phyloP scores from a whole-genome alignment of 2,329 filamentous ascomycete genomes.

The Periconia sp. region DNA sequence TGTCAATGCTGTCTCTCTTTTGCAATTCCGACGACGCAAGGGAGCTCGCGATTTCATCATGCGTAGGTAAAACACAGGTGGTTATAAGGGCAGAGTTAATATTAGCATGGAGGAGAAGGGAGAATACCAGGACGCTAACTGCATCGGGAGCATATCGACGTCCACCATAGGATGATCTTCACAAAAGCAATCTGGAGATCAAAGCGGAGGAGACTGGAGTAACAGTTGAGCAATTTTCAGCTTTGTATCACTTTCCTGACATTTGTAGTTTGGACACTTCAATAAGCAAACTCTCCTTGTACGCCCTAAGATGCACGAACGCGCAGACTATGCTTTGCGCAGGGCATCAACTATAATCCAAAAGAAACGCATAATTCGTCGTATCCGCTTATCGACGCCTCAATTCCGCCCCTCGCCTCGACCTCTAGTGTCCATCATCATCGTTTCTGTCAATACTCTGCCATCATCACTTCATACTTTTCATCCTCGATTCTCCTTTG shows the following conservation, averaged over 20 bases:
- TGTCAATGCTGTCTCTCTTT: background rate
- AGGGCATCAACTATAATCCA: background rate
- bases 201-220: background rate
- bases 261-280: too few relatives aligned
- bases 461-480: too few relatives aligned
- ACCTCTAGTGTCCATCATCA: background rate
- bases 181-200: background rate
- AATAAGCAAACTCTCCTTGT: too few relatives aligned
- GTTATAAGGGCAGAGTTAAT: background rate
- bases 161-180: background rate
- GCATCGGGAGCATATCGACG: background rate
- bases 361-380: background rate
- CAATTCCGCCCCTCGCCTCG: background rate
- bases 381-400: background rate
- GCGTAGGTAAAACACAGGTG: background rate
- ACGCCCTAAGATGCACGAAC: too few relatives aligned
- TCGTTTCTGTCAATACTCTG: too few relatives aligned
- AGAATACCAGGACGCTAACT: background rate
- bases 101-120: background rate
- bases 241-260: too few relatives aligned
- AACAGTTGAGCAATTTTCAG: too few relatives aligned
- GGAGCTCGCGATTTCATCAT: background rate
- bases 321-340: too few relatives aligned
- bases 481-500: too few relatives aligned
- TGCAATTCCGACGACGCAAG: background rate